Evolutionary conservation across 106 monocot genomes (phyloP), one percentile per base, ranked within the genome.

Genomic region (Allium cepa): DNA sequence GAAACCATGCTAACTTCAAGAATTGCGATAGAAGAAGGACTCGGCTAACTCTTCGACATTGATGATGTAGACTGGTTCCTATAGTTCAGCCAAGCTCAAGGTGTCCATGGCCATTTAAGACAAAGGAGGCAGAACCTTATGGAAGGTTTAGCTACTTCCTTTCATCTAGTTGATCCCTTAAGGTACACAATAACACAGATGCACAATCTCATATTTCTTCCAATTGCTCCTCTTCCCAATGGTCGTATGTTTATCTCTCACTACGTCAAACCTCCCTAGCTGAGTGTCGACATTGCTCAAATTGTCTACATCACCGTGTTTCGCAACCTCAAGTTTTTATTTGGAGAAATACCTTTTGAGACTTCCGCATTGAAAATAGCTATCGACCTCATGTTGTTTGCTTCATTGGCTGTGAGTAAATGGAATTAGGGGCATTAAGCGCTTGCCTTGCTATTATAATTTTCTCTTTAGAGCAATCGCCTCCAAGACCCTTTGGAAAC

Each of bases 121-220:
- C 73, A 60, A 49, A 64, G 62, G 17, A 69, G 82, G 15, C 74
- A 82, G 57, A 45, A 65, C 28, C 70, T 82, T 17, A 49, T 82
- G 57, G 67, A 78, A 57, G 70, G 65, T 65, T 56, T 82, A 27
- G 73, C 71, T 47, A 65, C 71, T 46, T 82, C 82, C 14, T 56
- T 82, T 64, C 82, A 78, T 17, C 67, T 82, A 12, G 82, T 82
- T 67, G 82, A 82, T 67, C 78, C 82, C 12, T 64, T 82, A 26
- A 47, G 69, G n/a, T 69, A 59, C 45, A 50, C 64, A 59, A 70
- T 63, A 18, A 46, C 56, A 47, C 67, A 76, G 57, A 77, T 64
- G 15, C 76, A 76, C 49, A 78, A 82, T 73, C 67, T 82, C 22
- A 70, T 82, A 11, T 82, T 82, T 59, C 78, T 82, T 16, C 82